A percentile compares a stretch with the other conserved stretches of the same genome.
Evolutionary conservation across 2,329 filamentous ascomycete genomes (phyloP).

Genomic region (Tothia fuscella): DNA sequence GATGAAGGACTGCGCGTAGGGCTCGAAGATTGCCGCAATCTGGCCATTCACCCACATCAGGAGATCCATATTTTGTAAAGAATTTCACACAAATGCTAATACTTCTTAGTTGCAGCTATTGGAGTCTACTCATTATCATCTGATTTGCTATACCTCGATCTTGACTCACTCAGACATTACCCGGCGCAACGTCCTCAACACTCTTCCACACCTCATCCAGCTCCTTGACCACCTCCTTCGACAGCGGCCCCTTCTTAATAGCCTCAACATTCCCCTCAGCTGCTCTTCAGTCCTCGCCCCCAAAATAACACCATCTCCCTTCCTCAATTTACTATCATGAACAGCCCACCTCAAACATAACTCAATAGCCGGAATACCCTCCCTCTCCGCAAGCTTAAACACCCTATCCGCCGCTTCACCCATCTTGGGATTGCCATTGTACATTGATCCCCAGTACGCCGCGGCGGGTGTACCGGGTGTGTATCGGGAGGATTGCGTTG

Average conservation of each 20-base stretch:
- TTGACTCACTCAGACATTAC: background rate
- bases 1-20: no score
- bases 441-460: background rate
- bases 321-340: slow-evolving; percentile 25
- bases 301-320: slow-evolving; percentile 30
- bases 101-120: no score
- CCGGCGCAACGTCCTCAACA: slow-evolving; percentile 22
- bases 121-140: no score
- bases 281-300: slow-evolving; percentile 24
- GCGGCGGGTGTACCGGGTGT: background rate
- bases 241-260: slow-evolving; percentile 20
- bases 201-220: slow-evolving; percentile 24
- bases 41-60: no score
- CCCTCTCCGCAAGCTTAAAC: slow-evolving; percentile 24
- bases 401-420: background rate
- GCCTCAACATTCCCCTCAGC: slow-evolving; percentile 21
- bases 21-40: no score
- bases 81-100: no score
- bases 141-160: no score
- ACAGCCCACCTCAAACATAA: slow-evolving; percentile 33
- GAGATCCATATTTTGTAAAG: no score
- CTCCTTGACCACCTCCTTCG: slow-evolving; percentile 18
- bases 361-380: slow-evolving; percentile 26
- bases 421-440: background rate
- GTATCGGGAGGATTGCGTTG: slow-evolving; percentile 21